Evolutionary conservation across 768 basidiomycete species (phyloP).

Genomic region (Rhodotorula sphaerocarpa): DNA sequence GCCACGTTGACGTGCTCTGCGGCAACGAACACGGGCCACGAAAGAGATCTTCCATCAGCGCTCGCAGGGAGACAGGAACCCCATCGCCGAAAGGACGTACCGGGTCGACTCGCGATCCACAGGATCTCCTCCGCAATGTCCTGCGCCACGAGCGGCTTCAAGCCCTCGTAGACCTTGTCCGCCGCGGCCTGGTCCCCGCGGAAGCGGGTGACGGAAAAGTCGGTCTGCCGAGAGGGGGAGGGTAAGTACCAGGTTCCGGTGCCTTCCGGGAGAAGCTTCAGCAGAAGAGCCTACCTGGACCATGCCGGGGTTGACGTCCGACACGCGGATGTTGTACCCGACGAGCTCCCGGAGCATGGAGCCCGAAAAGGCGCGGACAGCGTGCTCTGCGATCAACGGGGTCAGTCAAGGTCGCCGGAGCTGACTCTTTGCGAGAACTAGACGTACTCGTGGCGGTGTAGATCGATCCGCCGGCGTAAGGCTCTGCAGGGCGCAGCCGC

Average conservation of each 20-base stretch:
- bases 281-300: background rate
- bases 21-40: background rate
- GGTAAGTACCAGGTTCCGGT: too few relatives aligned
- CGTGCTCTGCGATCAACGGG: slow-evolving; percentile 40
- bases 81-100: slow-evolving; percentile 45
- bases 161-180: slow-evolving; percentile 74
- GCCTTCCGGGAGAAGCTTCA: background rate
- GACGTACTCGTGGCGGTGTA: slow-evolving; percentile 70
- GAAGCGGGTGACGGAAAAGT: slow-evolving; percentile 86
- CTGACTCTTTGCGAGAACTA: too few relatives aligned
- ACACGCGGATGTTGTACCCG: slow-evolving; percentile 76
- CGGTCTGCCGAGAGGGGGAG: slow-evolving; percentile 39
- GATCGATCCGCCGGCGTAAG: slow-evolving; percentile 61
- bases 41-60: background rate
- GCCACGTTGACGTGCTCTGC: slow-evolving; percentile 45
- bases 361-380: slow-evolving; percentile 73
- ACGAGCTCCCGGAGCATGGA: slow-evolving; percentile 73
- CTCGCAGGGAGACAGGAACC: too few relatives aligned
- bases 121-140: slow-evolving; percentile 82
- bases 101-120: slow-evolving; percentile 85
- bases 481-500: background rate
- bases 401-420: too few relatives aligned
- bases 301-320: slow-evolving; percentile 70
- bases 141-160: slow-evolving; percentile 33
- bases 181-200: slow-evolving; percentile 73